phyloP scores from a whole-genome alignment of 805 yeast species.

The Myxozyma monticola region DNA sequence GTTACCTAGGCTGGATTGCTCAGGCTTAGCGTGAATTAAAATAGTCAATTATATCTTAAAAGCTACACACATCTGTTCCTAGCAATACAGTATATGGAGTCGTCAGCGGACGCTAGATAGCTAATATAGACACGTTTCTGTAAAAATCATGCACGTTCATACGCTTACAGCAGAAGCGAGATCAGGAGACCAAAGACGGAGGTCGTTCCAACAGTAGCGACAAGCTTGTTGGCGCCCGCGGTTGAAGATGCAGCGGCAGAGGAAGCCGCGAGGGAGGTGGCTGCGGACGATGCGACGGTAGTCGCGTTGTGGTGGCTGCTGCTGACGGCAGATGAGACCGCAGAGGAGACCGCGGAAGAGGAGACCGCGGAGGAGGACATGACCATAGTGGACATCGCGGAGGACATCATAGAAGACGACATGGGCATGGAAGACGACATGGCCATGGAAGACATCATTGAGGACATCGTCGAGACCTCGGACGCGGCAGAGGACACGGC shows the following conservation, averaged over 20 bases:
- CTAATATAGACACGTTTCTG: no score
- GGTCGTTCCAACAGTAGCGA: conserved; percentile 7
- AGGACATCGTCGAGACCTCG: neutral
- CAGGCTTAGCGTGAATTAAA: no score
- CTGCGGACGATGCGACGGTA: neutral
- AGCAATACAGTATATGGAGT: no score
- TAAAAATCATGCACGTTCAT: no score
- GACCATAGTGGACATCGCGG: neutral
- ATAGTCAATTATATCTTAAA: no score
- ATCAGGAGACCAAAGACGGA: conserved; percentile 6
- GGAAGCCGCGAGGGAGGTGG: conserved; percentile 1
- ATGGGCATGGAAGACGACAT: neutral
- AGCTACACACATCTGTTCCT: no score
- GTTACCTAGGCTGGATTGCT: no score
- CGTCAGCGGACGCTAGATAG: no score
- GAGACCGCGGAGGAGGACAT: neutral
- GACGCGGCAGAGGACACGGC: neutral
- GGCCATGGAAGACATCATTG: neutral
- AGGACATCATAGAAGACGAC: conserved; percentile 1
- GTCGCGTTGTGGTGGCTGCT: neutral
- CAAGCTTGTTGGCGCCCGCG: conserved; percentile 7
- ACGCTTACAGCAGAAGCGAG: conserved; percentile 7
- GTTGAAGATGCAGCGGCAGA: conserved; percentile 2
- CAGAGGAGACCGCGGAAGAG: conserved; percentile 1
- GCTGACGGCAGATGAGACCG: neutral